A percentile compares a stretch with the other conserved stretches of the same genome.
Conservation (phyloP, 1,139 yeast species). For the Meyerozyma guilliermondii region DNA sequence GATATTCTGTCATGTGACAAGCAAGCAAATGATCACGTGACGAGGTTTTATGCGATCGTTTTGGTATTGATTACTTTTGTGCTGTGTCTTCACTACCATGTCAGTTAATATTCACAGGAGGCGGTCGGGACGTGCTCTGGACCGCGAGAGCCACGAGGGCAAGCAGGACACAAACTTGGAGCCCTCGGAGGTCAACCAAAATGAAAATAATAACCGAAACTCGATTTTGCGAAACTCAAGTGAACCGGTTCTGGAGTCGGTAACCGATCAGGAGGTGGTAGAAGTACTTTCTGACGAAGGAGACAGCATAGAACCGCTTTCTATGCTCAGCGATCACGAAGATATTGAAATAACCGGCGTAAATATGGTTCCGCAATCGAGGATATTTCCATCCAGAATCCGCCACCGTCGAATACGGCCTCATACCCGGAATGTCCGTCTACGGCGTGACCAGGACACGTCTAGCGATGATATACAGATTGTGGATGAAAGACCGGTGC, state of each 20-base stretch:
- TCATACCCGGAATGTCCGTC: constrained; percentile 8
- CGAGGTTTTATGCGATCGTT: not conserved
- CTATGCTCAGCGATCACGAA: constrained; percentile 7
- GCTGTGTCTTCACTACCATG: not conserved
- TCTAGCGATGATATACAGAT: constrained; percentile 25
- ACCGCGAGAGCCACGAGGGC: not conserved
- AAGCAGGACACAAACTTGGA: not conserved
- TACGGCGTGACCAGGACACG: constrained; percentile 3
- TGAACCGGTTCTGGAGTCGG: not conserved
- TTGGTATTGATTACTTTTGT: no score
- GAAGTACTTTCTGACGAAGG: constrained; percentile 12
- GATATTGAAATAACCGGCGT: constrained; percentile 18
- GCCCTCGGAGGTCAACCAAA: not conserved
- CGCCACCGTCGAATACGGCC: constrained; percentile 1
- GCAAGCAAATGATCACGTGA: not conserved
- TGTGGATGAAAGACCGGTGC: constrained; percentile 17
- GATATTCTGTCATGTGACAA: no score
- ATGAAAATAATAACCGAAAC: not conserved
- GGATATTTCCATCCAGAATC: not conserved
- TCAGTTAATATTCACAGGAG: not conserved
- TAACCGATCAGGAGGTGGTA: constrained; percentile 6
- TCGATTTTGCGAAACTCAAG: not conserved
- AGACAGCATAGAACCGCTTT: not conserved
- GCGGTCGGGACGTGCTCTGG: not conserved
- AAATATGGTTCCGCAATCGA: constrained; percentile 6